Evolutionary conservation across 768 basidiomycete species (phyloP), one percentile per base, ranked within the genome.

Genomic region (Boletus pseudo-olivaceus): DNA sequence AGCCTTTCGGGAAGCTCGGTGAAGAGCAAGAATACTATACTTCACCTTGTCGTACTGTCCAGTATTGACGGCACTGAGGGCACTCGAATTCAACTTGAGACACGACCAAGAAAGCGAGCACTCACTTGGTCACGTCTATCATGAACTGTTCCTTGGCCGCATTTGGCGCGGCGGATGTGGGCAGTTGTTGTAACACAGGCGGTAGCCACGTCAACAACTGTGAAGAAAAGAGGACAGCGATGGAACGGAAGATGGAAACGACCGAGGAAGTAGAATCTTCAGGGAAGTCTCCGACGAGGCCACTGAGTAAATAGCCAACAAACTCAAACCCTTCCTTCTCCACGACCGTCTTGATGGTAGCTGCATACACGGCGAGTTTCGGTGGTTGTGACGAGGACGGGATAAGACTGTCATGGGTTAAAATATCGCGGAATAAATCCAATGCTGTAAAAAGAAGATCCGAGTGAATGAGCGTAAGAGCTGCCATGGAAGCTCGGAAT

Each of bases 271-370:
- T 76, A 4, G 85, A 80, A 54, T 98, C 96, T 66, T 93, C 93
- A 4, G 92, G 91, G 68, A 95, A 98, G 56, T 89, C 87, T 20
- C 88, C 85, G 5, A 91, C 84, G 27, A 98, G 76, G 4, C 97
- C 96, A 19, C 78, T 73, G 49, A 98, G 74, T 29, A 93, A 68
- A 58, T 82, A 82, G 14, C 80, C 79, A 15, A 90, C 67, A 15
- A 98, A 76, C 61, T 82, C 80, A 50, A 81, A 79, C 4, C 93
- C 93, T 67, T 90, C 84, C 57, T 84, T 83, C 50, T 82, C 77
- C 43, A 94, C 69, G 34, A 82, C 79, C 4, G 69, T 70, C 29
- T 77, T 77, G 61, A 93, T 89, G 39, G 83, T 75, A 9, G 78
- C 66, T 1, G 85, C 82, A 66, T 87, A 92, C 14, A 78, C 59